Evolutionary conservation across 2,329 filamentous ascomycete genomes (phyloP).

Genomic region (Septoria linicola): DNA sequence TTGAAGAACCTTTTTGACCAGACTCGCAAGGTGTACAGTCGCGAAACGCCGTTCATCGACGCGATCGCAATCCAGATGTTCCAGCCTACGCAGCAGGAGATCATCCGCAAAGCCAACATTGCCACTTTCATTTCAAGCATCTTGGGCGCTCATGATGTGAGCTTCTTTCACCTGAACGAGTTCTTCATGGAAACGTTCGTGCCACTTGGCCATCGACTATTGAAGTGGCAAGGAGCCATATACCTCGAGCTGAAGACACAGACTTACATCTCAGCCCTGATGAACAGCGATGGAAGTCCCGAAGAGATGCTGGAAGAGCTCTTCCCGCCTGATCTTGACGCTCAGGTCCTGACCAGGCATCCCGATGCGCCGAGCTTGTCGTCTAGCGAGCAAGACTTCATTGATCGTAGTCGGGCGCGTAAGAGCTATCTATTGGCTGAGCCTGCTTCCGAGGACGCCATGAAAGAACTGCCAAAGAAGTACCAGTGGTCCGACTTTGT

Average conservation of each 20-base stretch:
- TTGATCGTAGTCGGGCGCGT: constrained; percentile 54
- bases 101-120: constrained; percentile 63
- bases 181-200: constrained; percentile 65
- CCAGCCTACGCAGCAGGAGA: constrained; percentile 52
- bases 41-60: constrained; percentile 54
- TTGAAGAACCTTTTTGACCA: constrained; percentile 63
- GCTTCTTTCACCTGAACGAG: constrained; percentile 63
- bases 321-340: constrained; percentile 58
- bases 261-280: constrained; percentile 62
- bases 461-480: constrained; percentile 55
- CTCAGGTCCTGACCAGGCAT: constrained; percentile 55
- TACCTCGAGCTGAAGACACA: constrained; percentile 67
- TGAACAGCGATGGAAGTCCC: constrained; percentile 55
- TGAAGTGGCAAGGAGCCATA: constrained; percentile 60
- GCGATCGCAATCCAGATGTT: constrained; percentile 41
- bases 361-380: constrained; percentile 54
- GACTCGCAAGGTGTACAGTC: constrained; percentile 60
- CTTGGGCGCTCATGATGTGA: constrained; percentile 61
- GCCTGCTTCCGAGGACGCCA: constrained; percentile 41
- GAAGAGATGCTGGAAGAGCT: constrained; percentile 59
- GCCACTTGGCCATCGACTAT: constrained; percentile 56
- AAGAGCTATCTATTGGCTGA: constrained; percentile 58
- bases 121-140: constrained; percentile 64
- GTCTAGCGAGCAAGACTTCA: constrained; percentile 60
- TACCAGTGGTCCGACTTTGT: constrained; percentile 66